These are phyloP conservation scores for Penicillium sp. DNA, from an alignment of 2,329 filamentous ascomycete species.

Conservation along the genomic window DNA sequence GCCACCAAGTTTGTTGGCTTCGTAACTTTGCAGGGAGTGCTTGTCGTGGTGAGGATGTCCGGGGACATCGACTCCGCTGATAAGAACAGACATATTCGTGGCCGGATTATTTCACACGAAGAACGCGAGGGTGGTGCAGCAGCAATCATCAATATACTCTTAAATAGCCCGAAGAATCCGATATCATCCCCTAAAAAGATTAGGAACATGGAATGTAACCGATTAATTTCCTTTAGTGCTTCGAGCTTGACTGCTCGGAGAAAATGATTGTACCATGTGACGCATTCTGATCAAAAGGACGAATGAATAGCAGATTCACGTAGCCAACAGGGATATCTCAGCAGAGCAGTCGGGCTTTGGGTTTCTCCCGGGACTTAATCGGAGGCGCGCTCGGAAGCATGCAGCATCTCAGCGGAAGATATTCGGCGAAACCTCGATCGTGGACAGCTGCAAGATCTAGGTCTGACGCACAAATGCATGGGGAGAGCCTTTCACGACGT, in stretches of 20 bases:
- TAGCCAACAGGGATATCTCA: background rate
- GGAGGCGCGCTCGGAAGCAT: conserved; percentile 12
- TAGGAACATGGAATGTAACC: background rate
- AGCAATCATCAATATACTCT: background rate
- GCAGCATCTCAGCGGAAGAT: conserved; percentile 14
- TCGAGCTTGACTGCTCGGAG: background rate
- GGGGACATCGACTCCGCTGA: background rate
- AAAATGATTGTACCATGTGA: background rate
- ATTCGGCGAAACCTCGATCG: conserved; percentile 21
- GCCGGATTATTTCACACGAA: background rate
- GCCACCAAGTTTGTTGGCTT: background rate
- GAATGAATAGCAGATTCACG: background rate
- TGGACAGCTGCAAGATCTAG: background rate
- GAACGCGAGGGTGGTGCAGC: background rate
- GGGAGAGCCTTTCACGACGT: background rate
- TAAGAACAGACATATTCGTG: conserved; percentile 10
- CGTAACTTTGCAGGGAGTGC: background rate
- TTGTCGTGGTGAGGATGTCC: background rate
- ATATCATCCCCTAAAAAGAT: background rate
- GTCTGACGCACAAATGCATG: background rate
- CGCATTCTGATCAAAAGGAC: background rate
- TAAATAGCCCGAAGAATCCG: background rate
- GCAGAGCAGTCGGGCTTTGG: background rate
- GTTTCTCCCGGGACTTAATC: conserved; percentile 14
- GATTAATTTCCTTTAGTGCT: background rate